Evolutionary conservation across 2,329 filamentous ascomycete genomes (phyloP).

Genomic region (Cytospora paraplurivora): DNA sequence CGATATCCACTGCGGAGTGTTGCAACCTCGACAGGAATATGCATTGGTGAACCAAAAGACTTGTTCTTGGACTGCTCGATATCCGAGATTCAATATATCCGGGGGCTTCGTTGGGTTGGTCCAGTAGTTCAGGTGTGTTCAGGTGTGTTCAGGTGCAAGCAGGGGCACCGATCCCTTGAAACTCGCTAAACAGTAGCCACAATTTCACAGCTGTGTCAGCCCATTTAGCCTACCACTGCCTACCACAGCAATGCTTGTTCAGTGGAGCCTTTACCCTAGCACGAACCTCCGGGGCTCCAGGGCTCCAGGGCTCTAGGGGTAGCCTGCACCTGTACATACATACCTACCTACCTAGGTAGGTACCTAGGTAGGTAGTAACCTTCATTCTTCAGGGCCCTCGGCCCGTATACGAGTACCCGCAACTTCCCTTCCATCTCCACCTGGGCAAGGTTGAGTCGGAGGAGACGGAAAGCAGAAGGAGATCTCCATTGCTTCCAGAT

Average conservation of each 20-base stretch:
- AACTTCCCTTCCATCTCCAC: conserved; percentile 4
- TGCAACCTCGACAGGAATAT: neutral
- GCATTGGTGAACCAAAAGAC: conserved; percentile 15
- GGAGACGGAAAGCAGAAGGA: conserved; percentile 1
- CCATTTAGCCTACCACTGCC: conserved; percentile 33
- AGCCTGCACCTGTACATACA: too few relatives aligned
- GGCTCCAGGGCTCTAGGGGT: too few relatives aligned
- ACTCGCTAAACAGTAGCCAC: conserved; percentile 52
- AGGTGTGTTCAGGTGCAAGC: conserved; percentile 23
- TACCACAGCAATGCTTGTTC: neutral
- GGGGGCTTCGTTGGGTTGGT: neutral
- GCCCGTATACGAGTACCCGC: too few relatives aligned
- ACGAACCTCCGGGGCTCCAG: neutral
- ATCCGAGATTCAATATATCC: neutral
- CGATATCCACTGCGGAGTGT: neutral
- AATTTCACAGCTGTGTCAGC: conserved; percentile 54
- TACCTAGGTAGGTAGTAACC: too few relatives aligned
- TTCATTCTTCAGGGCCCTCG: too few relatives aligned
- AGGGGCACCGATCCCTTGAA: conserved; percentile 48
- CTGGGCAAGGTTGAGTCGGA: conserved; percentile 10
- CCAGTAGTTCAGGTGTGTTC: conserved; percentile 32
- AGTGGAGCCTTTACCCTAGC: neutral
- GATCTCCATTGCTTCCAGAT: neutral
- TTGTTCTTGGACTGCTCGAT: neutral
- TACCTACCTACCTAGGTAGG: too few relatives aligned